phyloP scores from a whole-genome alignment of 2,329 filamentous ascomycete genomes.

The Didymella pomorum region DNA sequence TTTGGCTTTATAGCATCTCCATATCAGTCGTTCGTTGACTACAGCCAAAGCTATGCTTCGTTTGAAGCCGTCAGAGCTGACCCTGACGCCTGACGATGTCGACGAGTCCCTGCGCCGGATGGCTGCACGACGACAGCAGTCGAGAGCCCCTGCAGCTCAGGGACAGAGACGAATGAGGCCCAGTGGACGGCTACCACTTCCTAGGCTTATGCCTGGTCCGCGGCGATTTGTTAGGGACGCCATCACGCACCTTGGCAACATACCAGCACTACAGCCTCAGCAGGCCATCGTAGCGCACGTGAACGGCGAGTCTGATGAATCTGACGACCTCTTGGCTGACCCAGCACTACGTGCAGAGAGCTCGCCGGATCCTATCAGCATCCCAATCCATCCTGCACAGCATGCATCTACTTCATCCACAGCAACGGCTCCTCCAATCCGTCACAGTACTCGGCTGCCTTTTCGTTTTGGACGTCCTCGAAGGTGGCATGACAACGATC shows the following conservation, averaged over 20 bases:
- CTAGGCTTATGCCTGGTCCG: conserved; percentile 40
- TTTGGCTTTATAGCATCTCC: conserved; percentile 19
- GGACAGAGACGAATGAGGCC: conserved; percentile 10
- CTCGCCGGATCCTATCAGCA: neutral
- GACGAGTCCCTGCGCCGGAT: conserved; percentile 47
- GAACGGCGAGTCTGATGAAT: conserved; percentile 26
- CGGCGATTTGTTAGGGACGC: conserved; percentile 43
- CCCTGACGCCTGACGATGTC: conserved; percentile 47
- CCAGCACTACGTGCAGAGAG: neutral
- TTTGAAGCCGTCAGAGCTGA: conserved; percentile 47
- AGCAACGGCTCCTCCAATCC: conserved; percentile 3
- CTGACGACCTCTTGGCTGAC: neutral
- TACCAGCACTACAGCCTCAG: conserved; percentile 39
- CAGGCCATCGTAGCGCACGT: conserved; percentile 30
- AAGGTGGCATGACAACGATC: neutral
- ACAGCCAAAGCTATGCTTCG: conserved; percentile 43
- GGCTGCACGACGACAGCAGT: conserved; percentile 31
- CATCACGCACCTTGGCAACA: conserved; percentile 35
- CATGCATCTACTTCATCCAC: neutral
- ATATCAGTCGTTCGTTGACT: conserved; percentile 21
- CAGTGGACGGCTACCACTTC: conserved; percentile 24
- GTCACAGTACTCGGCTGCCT: conserved; percentile 29
- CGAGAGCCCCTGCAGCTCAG: conserved; percentile 5
- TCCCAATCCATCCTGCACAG: neutral
- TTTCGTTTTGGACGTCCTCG: conserved; percentile 31